These are phyloP conservation scores for Stemphylium lycopersici DNA, from an alignment of 2,329 filamentous ascomycete genomes.

Conservation along the genomic window DNA sequence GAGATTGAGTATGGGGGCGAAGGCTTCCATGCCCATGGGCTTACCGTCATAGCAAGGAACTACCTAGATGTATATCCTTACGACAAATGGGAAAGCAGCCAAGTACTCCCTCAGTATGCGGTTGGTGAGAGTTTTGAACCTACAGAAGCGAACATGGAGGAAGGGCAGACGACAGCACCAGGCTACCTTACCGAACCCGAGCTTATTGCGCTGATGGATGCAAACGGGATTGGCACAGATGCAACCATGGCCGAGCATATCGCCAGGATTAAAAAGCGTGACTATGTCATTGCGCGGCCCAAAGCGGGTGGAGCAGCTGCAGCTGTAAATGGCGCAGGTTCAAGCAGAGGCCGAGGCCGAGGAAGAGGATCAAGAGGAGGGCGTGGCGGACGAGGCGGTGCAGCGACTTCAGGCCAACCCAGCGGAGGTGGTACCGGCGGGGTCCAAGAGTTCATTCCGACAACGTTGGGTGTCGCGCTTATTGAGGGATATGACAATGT, in stretches of 20 bases:
- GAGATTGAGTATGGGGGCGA: constrained; percentile 86
- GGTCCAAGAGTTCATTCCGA: constrained; percentile 89
- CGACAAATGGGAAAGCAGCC: constrained; percentile 92
- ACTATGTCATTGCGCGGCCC: constrained; percentile 77
- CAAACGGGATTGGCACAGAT: constrained; percentile 97
- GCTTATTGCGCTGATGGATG: constrained; percentile 95
- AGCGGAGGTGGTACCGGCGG: constrained; percentile 53
- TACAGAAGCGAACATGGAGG: constrained; percentile 83
- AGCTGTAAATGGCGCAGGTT: constrained; percentile 46
- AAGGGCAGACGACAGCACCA: constrained; percentile 87
- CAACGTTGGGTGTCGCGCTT: constrained; percentile 85
- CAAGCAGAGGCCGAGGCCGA: constrained; percentile 54
- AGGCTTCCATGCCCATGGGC: constrained; percentile 78
- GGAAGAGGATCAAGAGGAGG: constrained; percentile 38
- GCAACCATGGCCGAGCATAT: constrained; percentile 99
- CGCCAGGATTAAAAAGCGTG: constrained; percentile 86
- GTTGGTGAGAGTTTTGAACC: constrained; percentile 85
- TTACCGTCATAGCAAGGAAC: constrained; percentile 85
- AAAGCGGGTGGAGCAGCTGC: constrained; percentile 47
- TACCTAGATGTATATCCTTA: constrained; percentile 96
- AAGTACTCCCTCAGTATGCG: constrained; percentile 78
- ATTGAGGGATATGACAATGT: constrained; percentile 95
- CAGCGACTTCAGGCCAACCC: constrained; percentile 40
- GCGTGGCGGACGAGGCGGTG: constrained; percentile 57
- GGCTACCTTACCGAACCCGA: constrained; percentile 93